These are phyloP conservation scores for Phytophthora sp. DNA, from an alignment of 352 stramenopile genomes.

Conservation along the genomic window DNA sequence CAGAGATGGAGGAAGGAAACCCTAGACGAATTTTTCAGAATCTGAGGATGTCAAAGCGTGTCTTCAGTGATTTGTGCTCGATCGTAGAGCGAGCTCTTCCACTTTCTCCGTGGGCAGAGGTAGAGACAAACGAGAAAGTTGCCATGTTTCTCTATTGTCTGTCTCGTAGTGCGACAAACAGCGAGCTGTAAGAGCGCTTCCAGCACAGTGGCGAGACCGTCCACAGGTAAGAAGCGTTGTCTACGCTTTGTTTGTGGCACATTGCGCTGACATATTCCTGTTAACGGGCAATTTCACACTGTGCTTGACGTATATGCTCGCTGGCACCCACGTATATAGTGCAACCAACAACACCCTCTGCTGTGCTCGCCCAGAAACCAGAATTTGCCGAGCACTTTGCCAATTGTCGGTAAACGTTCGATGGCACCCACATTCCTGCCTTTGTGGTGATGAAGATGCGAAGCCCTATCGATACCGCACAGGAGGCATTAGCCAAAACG, in stretches of 20 bases:
- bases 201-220: conserved; percentile 21
- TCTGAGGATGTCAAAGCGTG: conserved; percentile 5
- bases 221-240: conserved; percentile 2
- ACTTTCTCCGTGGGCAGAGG: background rate
- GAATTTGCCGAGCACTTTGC: conserved; percentile 8
- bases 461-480: conserved; percentile 29
- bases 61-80: background rate
- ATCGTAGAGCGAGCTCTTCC: background rate
- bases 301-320: conserved; percentile 2
- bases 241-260: background rate
- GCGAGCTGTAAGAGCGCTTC: conserved; percentile 18
- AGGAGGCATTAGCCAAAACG: conserved; percentile 22
- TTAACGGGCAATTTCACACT: conserved; percentile 6
- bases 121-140: background rate
- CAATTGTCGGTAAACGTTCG: conserved; percentile 17
- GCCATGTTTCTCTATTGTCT: conserved; percentile 21
- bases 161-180: conserved; percentile 4
- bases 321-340: background rate
- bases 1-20: conserved; percentile 4
- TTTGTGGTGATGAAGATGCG: conserved; percentile 1
- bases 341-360: background rate
- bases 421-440: conserved; percentile 20
- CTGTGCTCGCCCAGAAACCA: background rate
- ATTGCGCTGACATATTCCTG: background rate
- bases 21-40: conserved; percentile 4